A percentile compares a stretch with the other conserved stretches of the same genome.
Evolutionary conservation across 495 filamentous ascomycete genomes (phyloP).

Genomic region (Tuber melanosporum): DNA sequence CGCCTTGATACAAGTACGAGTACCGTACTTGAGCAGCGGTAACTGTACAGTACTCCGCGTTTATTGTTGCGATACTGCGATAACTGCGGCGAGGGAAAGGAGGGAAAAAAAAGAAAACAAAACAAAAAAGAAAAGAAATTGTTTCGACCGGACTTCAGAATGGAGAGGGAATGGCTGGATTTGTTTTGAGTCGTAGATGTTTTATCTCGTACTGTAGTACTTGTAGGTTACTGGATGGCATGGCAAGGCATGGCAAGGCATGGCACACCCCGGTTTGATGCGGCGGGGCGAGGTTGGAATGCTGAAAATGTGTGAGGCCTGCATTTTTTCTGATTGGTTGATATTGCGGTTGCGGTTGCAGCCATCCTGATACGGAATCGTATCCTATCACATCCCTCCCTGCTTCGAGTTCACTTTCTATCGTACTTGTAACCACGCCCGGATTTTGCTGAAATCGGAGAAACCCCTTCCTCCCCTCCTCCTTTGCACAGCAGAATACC

Average conservation of each 20-base stretch:
- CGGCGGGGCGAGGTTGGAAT: not conserved
- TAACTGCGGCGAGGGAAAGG: not conserved
- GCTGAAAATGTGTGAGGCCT: not conserved
- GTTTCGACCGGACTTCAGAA: not conserved
- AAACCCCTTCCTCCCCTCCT: not conserved
- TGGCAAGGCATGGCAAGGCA: not conserved
- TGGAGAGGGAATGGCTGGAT: not conserved
- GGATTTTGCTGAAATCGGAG: not conserved
- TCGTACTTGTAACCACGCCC: not conserved
- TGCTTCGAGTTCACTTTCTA: not conserved
- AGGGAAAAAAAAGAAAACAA: not conserved
- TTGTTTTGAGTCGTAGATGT: not conserved
- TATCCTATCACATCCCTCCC: not conserved
- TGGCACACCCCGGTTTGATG: not conserved
- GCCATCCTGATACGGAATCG: not conserved
- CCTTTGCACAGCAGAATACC: not conserved
- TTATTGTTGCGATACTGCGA: not conserved
- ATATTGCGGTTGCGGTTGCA: not conserved
- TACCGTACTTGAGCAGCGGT: not conserved
- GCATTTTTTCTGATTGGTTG: not conserved
- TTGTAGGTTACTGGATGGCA: not conserved
- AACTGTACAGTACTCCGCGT: not conserved
- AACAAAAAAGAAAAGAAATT: not conserved
- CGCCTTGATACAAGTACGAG: not conserved
- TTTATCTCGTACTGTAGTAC: not conserved